Evolutionary conservation across 257 asterid genomes (phyloP), one percentile per base, ranked within the genome.

Genomic region (Avicennia marina): DNA sequence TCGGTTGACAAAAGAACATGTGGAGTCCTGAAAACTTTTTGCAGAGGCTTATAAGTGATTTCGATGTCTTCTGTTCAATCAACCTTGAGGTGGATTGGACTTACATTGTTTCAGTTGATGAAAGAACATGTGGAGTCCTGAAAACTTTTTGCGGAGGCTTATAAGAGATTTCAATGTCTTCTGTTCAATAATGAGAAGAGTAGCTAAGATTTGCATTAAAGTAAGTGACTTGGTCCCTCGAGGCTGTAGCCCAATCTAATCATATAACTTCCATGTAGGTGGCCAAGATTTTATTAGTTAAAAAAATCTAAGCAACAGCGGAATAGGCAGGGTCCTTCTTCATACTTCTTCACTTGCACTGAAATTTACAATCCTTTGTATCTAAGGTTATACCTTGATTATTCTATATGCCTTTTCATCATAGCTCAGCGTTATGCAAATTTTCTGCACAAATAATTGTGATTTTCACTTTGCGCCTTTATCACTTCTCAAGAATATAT

Each of bases 71-170:
- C 60, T 64, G n/a, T 34, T 53, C 32, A 36, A 54, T 62, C 63
- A 32, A 38, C 51, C 36, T 36, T 10, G 59, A 18, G 36, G 65
- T 46, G 20, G 38, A 42, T 38, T 55, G 57, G 60, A 67, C 17
- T 58, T 32, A 16, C 53, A 22, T 47, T 9, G 22, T 60, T 75
- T 49, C 53, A 65, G 62, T 26, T 11, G 72, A 60, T 53, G 50
- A 49, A n/a, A 2, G 38, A 62, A 53, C 68, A 53, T 18, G 39
- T 53, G 52, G 42, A 51, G 56, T 16, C 33, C 46, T 32, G 22
- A n/a, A 34, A 31, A 4, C 2, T 4, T 29, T 52, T 29, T 25
- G 21, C 54, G 48, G 52, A 17, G 39, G 20, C 26, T 29, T 64
- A 49, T 64, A 21, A 39, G 50, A 53, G 57, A 5, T 27, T 42